A percentile compares a stretch with the other conserved stretches of the same genome.
Evolutionary conservation across 768 basidiomycete genomes (phyloP).

Genomic region (Termitomyces sp.): DNA sequence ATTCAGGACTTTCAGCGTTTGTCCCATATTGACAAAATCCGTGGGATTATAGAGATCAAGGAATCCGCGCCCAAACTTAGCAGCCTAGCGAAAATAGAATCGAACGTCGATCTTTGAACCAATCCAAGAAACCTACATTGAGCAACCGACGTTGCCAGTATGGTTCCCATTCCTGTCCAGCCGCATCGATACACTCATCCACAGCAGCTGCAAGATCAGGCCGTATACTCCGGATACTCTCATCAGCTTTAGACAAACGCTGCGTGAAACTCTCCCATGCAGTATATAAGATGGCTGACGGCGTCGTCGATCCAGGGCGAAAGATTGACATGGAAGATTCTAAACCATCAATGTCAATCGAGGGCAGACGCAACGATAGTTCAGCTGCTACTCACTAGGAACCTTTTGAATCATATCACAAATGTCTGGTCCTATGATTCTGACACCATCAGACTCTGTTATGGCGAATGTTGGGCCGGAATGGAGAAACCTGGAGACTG

Average conservation of each 20-base stretch:
- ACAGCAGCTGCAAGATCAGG: constrained; percentile 56
- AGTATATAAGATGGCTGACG: constrained; percentile 88
- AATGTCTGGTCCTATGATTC: constrained; percentile 74
- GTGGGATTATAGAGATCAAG: constrained; percentile 90
- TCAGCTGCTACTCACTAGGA: constrained; percentile 53
- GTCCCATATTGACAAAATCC: constrained; percentile 91
- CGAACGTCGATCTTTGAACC: background rate
- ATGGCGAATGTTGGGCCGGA: constrained; percentile 71
- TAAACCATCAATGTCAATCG: constrained; percentile 23
- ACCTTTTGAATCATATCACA: constrained; percentile 95
- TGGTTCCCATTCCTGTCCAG: constrained; percentile 88
- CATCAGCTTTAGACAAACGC: constrained; percentile 89
- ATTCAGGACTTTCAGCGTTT: constrained; percentile 90
- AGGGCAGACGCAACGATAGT: background rate
- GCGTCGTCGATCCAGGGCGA: constrained; percentile 87
- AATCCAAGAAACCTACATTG: constrained; percentile 46
- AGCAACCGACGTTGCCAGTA: constrained; percentile 86
- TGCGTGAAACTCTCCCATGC: constrained; percentile 84
- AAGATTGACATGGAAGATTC: constrained; percentile 82
- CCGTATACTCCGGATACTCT: constrained; percentile 84
- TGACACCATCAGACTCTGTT: constrained; percentile 86
- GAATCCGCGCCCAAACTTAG: constrained; percentile 93
- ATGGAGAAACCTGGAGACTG: constrained; percentile 67
- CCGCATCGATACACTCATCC: constrained; percentile 89
- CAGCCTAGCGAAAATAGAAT: constrained; percentile 61